These are phyloP conservation scores for Lolium multiflorum DNA, from an alignment of 176 grass and related monocot species.

Conservation along the genomic window DNA sequence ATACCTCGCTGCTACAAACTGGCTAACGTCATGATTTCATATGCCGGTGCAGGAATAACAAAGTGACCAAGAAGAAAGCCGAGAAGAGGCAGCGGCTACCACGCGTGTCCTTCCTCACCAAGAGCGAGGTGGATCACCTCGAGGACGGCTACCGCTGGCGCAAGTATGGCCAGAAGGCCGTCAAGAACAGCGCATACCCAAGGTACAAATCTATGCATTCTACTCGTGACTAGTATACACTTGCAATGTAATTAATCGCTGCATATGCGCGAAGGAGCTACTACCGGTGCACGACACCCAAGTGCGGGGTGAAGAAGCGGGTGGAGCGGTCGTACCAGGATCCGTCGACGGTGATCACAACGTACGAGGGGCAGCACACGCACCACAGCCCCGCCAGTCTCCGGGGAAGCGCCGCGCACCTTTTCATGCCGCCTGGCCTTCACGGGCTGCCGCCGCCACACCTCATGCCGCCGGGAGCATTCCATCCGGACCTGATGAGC, in stretches of 20 bases:
- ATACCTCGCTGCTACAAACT: not conserved
- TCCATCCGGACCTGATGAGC: slow-evolving; percentile 52
- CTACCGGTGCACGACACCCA: slow-evolving; percentile 90
- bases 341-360: slow-evolving; percentile 82
- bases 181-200: slow-evolving; percentile 98
- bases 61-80: slow-evolving; percentile 70
- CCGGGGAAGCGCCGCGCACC: slow-evolving; percentile 51
- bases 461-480: slow-evolving; percentile 37
- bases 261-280: slow-evolving; percentile 65
- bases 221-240: not conserved
- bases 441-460: slow-evolving; percentile 31
- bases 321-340: slow-evolving; percentile 95
- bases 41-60: slow-evolving; percentile 54
- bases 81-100: slow-evolving; percentile 78
- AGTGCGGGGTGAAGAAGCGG: slow-evolving; percentile 93
- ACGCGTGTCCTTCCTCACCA: slow-evolving; percentile 89
- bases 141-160: slow-evolving; percentile 99
- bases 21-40: not conserved
- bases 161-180: slow-evolving; percentile 98
- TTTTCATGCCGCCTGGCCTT: slow-evolving; percentile 40
- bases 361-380: slow-evolving; percentile 92
- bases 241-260: not conserved
- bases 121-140: slow-evolving; percentile 97
- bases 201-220: slow-evolving; percentile 49
- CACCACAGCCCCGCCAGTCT: slow-evolving; percentile 80